These are phyloP conservation scores for Cyberlindnera japonica DNA, from an alignment of 805 yeast genomes.

Conservation along the genomic window DNA sequence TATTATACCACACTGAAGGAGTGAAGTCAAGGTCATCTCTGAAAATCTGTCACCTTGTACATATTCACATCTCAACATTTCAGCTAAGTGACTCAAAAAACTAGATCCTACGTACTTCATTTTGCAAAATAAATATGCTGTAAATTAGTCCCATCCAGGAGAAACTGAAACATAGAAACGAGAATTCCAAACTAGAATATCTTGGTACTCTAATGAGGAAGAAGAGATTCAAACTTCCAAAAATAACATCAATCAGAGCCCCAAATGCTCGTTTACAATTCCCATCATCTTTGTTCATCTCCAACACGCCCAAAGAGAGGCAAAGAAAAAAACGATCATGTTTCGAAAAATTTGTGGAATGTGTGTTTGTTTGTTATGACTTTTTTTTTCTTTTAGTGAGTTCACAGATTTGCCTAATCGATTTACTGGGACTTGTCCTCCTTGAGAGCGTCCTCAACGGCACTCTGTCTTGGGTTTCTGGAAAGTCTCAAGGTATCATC, in stretches of 20 bases:
- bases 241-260: too few species aligned
- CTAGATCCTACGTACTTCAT: background rate
- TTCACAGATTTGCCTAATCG: background rate
- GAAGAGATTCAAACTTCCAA: too few species aligned
- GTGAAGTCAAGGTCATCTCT: background rate
- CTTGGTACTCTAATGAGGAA: too few species aligned
- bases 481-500: slow-evolving; percentile 49
- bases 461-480: slow-evolving; percentile 41
- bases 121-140: slow-evolving; percentile 8
- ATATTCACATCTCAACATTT: slow-evolving; percentile 2
- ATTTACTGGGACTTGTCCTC: slow-evolving; percentile 13
- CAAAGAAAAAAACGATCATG: background rate
- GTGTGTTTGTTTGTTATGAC: background rate
- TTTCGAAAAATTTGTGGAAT: background rate
- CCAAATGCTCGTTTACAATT: background rate
- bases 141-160: background rate
- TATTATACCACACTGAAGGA: slow-evolving; percentile 66
- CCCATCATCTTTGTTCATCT: background rate
- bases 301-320: background rate
- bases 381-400: background rate
- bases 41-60: slow-evolving; percentile 2
- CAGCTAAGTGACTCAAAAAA: too few species aligned
- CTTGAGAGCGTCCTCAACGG: slow-evolving; percentile 15
- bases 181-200: too few species aligned
- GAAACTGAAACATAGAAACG: background rate